Base-by-base conservation (phyloP, 1,284 basidiomycete species). In the Ganoderma boninense region DNA sequence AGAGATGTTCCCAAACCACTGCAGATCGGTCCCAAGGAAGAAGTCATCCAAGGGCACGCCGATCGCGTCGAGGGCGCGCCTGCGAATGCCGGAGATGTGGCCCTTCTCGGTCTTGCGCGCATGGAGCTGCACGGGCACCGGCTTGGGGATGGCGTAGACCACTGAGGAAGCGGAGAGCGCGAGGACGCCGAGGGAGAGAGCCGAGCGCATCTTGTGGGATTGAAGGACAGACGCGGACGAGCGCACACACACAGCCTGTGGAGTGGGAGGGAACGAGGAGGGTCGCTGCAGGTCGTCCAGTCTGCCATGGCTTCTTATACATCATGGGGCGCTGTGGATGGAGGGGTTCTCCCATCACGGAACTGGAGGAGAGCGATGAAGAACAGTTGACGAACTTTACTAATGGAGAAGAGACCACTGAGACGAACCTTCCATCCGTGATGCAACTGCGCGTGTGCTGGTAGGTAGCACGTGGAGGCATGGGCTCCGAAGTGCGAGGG, bases 1-100 rank as follows among this genome's bases (percentile, higher is more conserved):
- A 11, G 76, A 76, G 62, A 87, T 84, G 72, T 87, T 85, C 26
- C 86, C 86, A 71, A 84, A 88, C 87, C 87, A 87, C 85, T 88
- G 87, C 35, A 88, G 81, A 75, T 88, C 87, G 38, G 87, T 88
- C 38, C 86, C 86, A 54, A 82, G 74, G 81, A 87, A 89, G 75
- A 86, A 87, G 77, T 88, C 86, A 23, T 80, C 80, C n/a, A 88
- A 77, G 60, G 85, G 85, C 44, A 86, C 78, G 44, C 80, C 82
- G 44, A 81, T 67, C 3, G 75, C 62, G 20, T 65, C 35, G 23
- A 72, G 59, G 2, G 69, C 71, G n/a, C 71, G 68, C 66, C 60
- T 67, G 46, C 75, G 75, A 26, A 74, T 10, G 32, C 62, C 63
- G 11, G 68, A 61, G 32, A 64, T 52, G 64, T 75, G 70, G 4